Conservation (phyloP, 176 grass and related monocot genomes). For the Triticum monococcum region DNA sequence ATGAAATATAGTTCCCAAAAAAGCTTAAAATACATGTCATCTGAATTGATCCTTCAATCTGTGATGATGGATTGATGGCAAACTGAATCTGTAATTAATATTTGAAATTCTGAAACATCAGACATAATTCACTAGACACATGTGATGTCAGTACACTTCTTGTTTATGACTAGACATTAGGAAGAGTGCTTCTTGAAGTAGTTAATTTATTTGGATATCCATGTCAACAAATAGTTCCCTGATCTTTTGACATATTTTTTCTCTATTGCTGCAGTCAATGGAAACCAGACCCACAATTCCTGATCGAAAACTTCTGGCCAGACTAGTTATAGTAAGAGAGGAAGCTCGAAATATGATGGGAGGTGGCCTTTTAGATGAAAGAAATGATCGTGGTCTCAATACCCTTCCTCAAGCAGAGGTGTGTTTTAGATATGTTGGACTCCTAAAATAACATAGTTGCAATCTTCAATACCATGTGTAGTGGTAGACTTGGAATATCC, state of each 20-base stretch:
- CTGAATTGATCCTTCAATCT: background rate
- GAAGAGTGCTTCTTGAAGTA: background rate
- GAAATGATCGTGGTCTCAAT: constrained; percentile 83
- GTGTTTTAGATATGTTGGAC: constrained; percentile 4
- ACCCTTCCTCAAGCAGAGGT: constrained; percentile 95
- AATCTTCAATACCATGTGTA: background rate
- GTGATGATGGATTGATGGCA: background rate
- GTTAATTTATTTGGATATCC: constrained; percentile 15
- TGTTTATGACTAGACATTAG: background rate
- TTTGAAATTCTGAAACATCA: constrained; percentile 6
- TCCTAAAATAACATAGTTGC: background rate
- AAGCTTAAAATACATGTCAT: background rate
- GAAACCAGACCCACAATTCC: constrained; percentile 68
- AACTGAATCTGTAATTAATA: background rate
- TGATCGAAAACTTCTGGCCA: constrained; percentile 82
- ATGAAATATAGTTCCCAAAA: background rate
- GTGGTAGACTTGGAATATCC: background rate
- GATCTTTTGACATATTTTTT: constrained; percentile 3
- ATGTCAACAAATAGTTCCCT: background rate
- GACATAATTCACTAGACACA: too few relatives aligned
- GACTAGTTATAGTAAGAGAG: constrained; percentile 87
- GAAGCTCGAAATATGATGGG: constrained; percentile 95
- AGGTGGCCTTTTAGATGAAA: constrained; percentile 96
- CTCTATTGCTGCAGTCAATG: constrained; percentile 57
- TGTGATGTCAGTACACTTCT: background rate